Conservation (phyloP, 2,329 filamentous ascomycete species). For the Fusarium sp. region DNA sequence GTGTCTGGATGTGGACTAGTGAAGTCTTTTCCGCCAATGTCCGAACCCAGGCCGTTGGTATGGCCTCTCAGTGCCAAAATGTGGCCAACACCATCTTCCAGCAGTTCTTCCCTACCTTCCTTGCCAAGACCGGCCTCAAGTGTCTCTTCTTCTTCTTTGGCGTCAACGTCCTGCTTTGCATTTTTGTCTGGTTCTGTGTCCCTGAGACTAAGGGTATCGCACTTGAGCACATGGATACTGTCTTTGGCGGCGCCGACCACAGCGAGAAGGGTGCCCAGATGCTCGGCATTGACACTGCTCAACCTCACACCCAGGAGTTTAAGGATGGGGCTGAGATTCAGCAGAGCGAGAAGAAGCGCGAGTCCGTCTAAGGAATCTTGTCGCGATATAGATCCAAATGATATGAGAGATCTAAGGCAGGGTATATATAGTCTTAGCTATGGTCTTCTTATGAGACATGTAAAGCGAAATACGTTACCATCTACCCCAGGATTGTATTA, state of each 20-base stretch:
- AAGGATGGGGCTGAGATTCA: slow-evolving; percentile 45
- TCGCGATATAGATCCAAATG: background rate
- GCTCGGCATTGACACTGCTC: slow-evolving; percentile 35
- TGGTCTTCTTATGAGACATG: slow-evolving; percentile 8
- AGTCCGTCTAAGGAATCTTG: slow-evolving; percentile 31
- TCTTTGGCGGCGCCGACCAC: slow-evolving; percentile 62
- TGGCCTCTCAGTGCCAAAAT: slow-evolving; percentile 72
- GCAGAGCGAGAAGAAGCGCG: slow-evolving; percentile 40
- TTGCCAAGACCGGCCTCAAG: slow-evolving; percentile 65
- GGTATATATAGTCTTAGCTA: background rate
- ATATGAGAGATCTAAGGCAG: background rate
- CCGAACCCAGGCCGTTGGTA: slow-evolving; percentile 77
- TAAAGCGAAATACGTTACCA: background rate
- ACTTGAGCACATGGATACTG: slow-evolving; percentile 72
- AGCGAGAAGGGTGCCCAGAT: slow-evolving; percentile 48
- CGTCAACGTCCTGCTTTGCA: slow-evolving; percentile 59
- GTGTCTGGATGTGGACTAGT: slow-evolving; percentile 78
- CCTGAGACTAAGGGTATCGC: slow-evolving; percentile 68
- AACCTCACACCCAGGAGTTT: slow-evolving; percentile 28
- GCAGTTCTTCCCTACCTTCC: slow-evolving; percentile 78
- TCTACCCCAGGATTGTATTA: slow-evolving; percentile 1
- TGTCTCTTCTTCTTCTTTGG: slow-evolving; percentile 54
- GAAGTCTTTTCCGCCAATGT: slow-evolving; percentile 79
- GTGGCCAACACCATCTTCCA: slow-evolving; percentile 76
- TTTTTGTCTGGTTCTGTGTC: slow-evolving; percentile 64